Conservation (phyloP, 78 protist species). For the Cavenderia fasciculata region DNA sequence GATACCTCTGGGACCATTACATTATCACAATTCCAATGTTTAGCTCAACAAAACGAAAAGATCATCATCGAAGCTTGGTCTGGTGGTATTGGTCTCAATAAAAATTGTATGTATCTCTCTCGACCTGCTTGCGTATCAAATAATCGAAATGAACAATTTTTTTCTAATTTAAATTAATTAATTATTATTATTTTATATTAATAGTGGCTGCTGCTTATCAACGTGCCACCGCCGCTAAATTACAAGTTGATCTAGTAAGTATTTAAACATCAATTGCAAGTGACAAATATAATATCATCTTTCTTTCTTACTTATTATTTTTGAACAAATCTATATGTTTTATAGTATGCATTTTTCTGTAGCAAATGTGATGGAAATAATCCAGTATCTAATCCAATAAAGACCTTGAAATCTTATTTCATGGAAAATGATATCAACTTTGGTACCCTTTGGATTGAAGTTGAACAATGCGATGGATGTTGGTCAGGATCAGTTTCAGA, state of each 20-base stretch:
- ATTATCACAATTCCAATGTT: not conserved
- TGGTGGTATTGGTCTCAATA: constrained; percentile 47
- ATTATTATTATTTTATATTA: too few species aligned
- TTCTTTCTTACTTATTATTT: too few species aligned
- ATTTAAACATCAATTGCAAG: too few species aligned
- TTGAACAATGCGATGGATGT: constrained; percentile 65
- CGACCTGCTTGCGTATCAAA: too few species aligned
- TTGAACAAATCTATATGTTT: too few species aligned
- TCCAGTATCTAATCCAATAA: constrained; percentile 16
- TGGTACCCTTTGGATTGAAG: constrained; percentile 52
- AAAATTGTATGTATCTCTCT: too few species aligned
- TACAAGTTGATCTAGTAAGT: constrained; percentile 40
- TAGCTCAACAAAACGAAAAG: not conserved
- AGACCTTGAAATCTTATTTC: constrained; percentile 3
- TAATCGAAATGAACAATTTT: too few species aligned
- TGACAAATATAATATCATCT: too few species aligned
- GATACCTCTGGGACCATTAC: not conserved
- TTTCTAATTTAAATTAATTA: too few species aligned
- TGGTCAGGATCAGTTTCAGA: constrained; percentile 23
- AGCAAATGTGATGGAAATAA: constrained; percentile 20
- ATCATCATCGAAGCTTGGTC: constrained; percentile 7
- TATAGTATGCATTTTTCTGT: constrained; percentile 35
- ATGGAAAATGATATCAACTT: not conserved
- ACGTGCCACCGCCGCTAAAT: constrained; percentile 27
- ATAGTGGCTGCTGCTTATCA: not conserved